Conservation (phyloP, 202 grass and related monocot genomes). For the Digitaria exilis region DNA sequence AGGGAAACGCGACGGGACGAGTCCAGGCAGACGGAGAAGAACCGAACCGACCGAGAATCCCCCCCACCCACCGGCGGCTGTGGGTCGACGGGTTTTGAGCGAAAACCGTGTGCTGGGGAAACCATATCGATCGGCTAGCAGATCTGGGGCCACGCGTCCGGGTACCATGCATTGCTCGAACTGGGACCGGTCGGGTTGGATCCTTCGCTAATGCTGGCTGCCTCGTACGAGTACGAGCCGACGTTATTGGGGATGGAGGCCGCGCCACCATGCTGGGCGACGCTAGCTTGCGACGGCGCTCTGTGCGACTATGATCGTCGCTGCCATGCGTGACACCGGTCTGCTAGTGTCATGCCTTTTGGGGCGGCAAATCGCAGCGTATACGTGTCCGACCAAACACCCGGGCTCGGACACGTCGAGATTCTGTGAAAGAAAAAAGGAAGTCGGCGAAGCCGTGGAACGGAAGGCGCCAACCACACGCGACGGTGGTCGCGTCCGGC, state of each 20-base stretch:
- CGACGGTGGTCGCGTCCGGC: slow-evolving; percentile 21
- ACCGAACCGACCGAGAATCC: background rate
- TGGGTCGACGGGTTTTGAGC: background rate
- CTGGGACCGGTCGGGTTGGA: no score
- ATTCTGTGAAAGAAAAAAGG: background rate
- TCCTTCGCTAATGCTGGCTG: no score
- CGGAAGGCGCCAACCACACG: slow-evolving; percentile 17
- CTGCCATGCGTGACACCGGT: background rate
- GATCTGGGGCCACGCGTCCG: background rate
- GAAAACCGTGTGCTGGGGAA: background rate
- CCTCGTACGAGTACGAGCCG: no score
- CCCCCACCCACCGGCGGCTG: no score
- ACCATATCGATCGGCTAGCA: background rate
- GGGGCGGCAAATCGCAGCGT: background rate
- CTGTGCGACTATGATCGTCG: no score
- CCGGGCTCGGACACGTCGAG: background rate
- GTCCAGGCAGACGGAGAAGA: background rate
- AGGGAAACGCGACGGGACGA: background rate
- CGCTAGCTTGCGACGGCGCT: background rate
- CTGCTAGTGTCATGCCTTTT: background rate
- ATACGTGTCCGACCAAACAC: background rate
- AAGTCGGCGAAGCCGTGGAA: background rate
- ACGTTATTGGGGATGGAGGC: no score
- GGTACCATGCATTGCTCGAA: background rate
- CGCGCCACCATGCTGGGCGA: no score